These are phyloP conservation scores for Actinomortierella ambigua DNA, from an alignment of 371 early-diverging fungal genomes.

Conservation along the genomic window DNA sequence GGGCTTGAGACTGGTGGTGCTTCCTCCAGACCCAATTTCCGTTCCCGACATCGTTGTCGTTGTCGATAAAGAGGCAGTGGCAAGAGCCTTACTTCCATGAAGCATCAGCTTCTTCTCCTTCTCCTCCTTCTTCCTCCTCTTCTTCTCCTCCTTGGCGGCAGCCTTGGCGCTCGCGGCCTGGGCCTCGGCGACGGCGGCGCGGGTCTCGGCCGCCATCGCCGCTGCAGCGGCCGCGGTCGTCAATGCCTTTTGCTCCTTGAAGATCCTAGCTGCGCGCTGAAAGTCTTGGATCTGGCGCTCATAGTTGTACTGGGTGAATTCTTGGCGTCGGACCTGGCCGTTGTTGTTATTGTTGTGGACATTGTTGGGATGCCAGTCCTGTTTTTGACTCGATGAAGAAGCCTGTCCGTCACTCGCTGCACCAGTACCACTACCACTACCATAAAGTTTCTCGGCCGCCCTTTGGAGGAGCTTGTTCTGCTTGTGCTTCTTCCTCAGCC, in stretches of 20 bases:
- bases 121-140: conserved; percentile 3
- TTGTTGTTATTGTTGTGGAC: conserved; percentile 20
- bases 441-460: not conserved
- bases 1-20: no score
- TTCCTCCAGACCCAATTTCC: no score
- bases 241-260: conserved; percentile 39
- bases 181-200: conserved; percentile 14
- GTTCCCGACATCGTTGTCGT: no score
- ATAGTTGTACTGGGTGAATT: conserved; percentile 36
- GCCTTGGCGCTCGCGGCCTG: conserved; percentile 10
- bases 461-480: no score
- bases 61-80: no score
- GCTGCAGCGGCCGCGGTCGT: conserved; percentile 20
- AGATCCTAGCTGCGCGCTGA: conserved; percentile 34
- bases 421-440: not conserved
- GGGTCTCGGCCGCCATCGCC: conserved; percentile 17
- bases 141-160: conserved; percentile 1
- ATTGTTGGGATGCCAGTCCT: not conserved
- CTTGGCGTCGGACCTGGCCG: conserved; percentile 18
- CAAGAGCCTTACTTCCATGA: no score
- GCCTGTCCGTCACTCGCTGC: not conserved
- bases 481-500: no score
- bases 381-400: not conserved
- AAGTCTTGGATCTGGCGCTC: conserved; percentile 46
- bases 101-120: no score